Evolutionary conservation across 768 basidiomycete species (phyloP).

Genomic region (Dendrothele bispora): DNA sequence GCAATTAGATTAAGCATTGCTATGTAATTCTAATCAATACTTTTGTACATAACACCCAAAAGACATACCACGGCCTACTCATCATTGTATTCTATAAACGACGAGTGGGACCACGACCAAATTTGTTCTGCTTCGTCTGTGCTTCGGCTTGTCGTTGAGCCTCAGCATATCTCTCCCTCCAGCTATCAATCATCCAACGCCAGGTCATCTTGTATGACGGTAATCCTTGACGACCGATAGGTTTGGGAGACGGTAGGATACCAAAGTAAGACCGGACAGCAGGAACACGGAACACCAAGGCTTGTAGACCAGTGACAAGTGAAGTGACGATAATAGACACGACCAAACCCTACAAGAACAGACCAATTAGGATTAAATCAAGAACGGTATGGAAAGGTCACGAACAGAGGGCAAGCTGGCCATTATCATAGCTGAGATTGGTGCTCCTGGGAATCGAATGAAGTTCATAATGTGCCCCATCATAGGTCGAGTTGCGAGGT

Average conservation of each 20-base stretch:
- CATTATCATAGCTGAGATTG: conserved; percentile 47
- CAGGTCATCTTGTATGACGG: conserved; percentile 3
- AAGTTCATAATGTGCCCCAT: conserved; percentile 70
- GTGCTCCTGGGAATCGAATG: conserved; percentile 53
- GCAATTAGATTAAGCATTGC: too few relatives aligned
- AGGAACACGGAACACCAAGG: conserved; percentile 29
- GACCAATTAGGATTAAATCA: not conserved
- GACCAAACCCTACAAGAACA: conserved; percentile 3
- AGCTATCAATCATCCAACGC: not conserved
- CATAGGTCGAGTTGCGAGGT: conserved; percentile 49
- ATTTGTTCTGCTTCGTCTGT: too few relatives aligned
- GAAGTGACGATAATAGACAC: conserved; percentile 5
- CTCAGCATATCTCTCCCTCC: not conserved
- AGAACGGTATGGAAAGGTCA: too few relatives aligned
- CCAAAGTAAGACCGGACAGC: conserved; percentile 20
- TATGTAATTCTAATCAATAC: too few relatives aligned
- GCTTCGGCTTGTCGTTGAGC: too few relatives aligned
- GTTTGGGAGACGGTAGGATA: conserved; percentile 8
- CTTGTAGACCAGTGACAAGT: conserved; percentile 37
- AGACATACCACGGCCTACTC: too few relatives aligned
- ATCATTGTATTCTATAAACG: too few relatives aligned
- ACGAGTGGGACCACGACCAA: too few relatives aligned
- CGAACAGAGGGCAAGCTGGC: conserved; percentile 65
- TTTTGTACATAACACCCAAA: too few relatives aligned
- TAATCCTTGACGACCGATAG: conserved; percentile 2